phyloP scores from a whole-genome alignment of 257 asterid genomes.

The Nicotiana otophora region DNA sequence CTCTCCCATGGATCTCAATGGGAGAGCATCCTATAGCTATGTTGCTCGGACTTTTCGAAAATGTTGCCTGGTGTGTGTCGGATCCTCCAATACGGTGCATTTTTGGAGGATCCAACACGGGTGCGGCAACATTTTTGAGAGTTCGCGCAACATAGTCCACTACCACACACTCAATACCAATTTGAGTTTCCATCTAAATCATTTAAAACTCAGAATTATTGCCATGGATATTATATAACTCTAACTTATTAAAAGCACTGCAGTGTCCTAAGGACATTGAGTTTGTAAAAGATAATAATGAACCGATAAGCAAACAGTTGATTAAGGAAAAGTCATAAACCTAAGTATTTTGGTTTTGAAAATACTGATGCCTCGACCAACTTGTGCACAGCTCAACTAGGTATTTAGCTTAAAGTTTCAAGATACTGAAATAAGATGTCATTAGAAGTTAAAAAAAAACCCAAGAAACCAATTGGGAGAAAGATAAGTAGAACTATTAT shows the following conservation, averaged over 20 bases:
- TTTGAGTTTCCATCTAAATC: background rate
- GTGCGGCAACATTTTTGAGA: no score
- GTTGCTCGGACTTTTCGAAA: no score
- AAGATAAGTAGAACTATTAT: background rate
- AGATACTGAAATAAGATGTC: background rate
- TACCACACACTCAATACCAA: background rate
- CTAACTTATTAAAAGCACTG: background rate
- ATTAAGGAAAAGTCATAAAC: background rate
- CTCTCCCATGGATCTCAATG: background rate
- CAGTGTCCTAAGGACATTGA: constrained; percentile 4
- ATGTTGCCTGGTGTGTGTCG: no score
- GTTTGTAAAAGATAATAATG: background rate
- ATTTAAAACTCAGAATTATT: background rate
- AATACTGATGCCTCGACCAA: background rate
- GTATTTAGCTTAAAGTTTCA: background rate
- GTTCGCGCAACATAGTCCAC: background rate
- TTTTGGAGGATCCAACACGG: no score
- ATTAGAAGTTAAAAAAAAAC: background rate
- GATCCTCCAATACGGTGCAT: no score
- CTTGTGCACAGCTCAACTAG: background rate
- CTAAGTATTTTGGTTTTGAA: background rate
- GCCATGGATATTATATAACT: background rate
- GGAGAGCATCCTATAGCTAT: no score
- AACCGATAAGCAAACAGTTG: background rate
- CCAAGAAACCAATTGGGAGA: background rate